Base-by-base conservation (phyloP, 1,139 yeast genomes). In the Zygoascus meyerae region DNA sequence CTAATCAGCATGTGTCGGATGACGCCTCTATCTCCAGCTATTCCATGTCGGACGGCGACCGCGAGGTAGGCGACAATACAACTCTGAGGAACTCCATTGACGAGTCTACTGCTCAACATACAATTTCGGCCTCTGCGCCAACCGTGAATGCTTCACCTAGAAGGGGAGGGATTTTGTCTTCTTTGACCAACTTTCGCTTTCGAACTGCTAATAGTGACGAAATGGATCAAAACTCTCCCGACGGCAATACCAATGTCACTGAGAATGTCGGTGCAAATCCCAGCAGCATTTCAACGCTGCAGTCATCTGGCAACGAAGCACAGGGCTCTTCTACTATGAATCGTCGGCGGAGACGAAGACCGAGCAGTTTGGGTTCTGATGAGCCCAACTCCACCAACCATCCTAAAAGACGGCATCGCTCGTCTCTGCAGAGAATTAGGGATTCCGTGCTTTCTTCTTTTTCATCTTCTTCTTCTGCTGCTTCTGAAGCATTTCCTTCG, bases 391-490 rank as follows among this genome's bases (percentile, higher is more conserved):
- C 26, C 6, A 21, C 26, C 26, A 21, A 21, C 26, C 17, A 28
- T n/a, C 31, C 42, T 6, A 42, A 38, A 21, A 45, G 48, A n/a
- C 38, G 41, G 3, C 41, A 46, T 26, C 33, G 47, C 18, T 44
- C 47, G 14, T 44, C 47, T 8, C 15, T 44, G 15, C 45, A 42
- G 29, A 40, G 45, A 12, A 32, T 40, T 14, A 32, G 43, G 15
- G 40, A 29, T 33, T 29, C 45, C 2, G 40, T 41, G 14, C 28
- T 41, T 37, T 40, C 48, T 9, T 38, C 48, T 6, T 45, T 36
- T 21, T 16, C 44, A 11, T 40, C 43, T 17, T n/a, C 30, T 5
- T 12, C 21, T 18, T 8, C 30, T 9, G n/a, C 15, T 15, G 34
- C 10, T 10, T 17, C 32, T 3, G 21, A 3, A 6, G 11, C 34